Conservation (phyloP, 768 basidiomycete species). For the Phylloporus sp. region DNA sequence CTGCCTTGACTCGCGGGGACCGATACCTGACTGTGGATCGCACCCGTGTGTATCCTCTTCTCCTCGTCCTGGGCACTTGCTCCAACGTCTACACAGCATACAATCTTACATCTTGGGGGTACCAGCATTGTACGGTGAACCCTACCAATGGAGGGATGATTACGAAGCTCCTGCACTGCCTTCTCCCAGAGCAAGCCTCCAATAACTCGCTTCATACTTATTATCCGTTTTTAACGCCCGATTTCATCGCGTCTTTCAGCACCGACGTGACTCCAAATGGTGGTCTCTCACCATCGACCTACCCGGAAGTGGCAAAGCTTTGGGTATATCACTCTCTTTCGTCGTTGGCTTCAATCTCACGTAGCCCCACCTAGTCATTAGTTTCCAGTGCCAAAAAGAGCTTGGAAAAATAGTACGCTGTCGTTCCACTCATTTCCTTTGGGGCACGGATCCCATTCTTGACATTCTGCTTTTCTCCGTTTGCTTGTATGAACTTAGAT, state of each 20-base stretch:
- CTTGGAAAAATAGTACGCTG: too few relatives aligned
- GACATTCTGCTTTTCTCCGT: too few relatives aligned
- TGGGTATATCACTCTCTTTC: too few relatives aligned
- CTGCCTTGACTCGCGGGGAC: constrained; percentile 73
- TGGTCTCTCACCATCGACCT: too few relatives aligned
- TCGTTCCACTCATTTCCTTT: too few relatives aligned
- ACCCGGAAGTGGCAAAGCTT: too few relatives aligned
- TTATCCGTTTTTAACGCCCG: constrained; percentile 77
- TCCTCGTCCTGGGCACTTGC: background rate
- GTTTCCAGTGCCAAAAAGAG: too few relatives aligned
- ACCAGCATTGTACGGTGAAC: constrained; percentile 64
- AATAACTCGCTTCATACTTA: constrained; percentile 64
- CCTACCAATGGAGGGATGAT: constrained; percentile 68
- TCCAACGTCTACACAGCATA: constrained; percentile 42
- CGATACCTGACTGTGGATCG: constrained; percentile 74
- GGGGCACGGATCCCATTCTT: too few relatives aligned
- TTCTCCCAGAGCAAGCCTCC: constrained; percentile 66
- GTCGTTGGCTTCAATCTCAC: too few relatives aligned
- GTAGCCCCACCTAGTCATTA: too few relatives aligned
- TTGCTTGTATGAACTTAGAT: too few relatives aligned
- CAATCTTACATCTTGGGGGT: constrained; percentile 80
- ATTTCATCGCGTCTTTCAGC: constrained; percentile 36
- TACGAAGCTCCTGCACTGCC: constrained; percentile 67
- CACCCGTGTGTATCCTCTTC: constrained; percentile 51
- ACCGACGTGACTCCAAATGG: too few relatives aligned